Base-by-base conservation (phyloP, 495 filamentous ascomycete species). In the Neurospora tetraspora region DNA sequence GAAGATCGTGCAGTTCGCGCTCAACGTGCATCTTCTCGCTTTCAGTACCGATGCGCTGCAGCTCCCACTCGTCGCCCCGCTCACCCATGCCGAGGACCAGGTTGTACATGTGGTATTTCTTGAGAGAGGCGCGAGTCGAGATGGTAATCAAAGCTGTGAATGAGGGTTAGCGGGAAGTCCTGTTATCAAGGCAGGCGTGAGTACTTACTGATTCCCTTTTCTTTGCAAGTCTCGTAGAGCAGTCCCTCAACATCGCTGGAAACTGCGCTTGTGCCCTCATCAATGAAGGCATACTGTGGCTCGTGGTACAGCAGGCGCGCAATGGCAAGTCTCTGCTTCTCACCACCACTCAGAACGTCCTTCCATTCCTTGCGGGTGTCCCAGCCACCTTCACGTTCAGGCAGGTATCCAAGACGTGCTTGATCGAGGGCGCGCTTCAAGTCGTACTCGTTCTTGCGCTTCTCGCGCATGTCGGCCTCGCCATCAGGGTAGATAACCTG, bases 401-500 rank as follows among this genome's bases (percentile, higher is more conserved):
- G 93, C 5, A 99, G 85, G 81, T 98, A 98, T 9, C 94, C 94
- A 0, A 99, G 85, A 68, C 89, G 87, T 0, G 94, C 96, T 36
- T 91, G 90, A 69, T 97, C 92, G 7, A 99, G 86, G 5, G 96
- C 88, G 39, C 84, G 83, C 76, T 90, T 88, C 16, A 99, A 85
- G 65, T 93, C 89, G 20, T 87, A 81, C 76, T 99, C 96, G 18
- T 84, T 86, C 73, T 91, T 88, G 6, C 91, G 89, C 59, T 89
- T 89, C 40, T 93, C 92, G 12, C 89, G 91, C 96, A 98, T 98
- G 73, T 98, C 96, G 27, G 94, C 86, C 79, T 94, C 95, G 12
- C 91, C 94, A 76, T 98, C 94, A 3, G 96, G 96, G 74, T 99
- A 99, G 81, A 98, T 97, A 73, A 99, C 94, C 80, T 99, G 96